These are phyloP conservation scores for Acer campestre DNA, from an alignment of 345 rosid genomes.

Conservation along the genomic window DNA sequence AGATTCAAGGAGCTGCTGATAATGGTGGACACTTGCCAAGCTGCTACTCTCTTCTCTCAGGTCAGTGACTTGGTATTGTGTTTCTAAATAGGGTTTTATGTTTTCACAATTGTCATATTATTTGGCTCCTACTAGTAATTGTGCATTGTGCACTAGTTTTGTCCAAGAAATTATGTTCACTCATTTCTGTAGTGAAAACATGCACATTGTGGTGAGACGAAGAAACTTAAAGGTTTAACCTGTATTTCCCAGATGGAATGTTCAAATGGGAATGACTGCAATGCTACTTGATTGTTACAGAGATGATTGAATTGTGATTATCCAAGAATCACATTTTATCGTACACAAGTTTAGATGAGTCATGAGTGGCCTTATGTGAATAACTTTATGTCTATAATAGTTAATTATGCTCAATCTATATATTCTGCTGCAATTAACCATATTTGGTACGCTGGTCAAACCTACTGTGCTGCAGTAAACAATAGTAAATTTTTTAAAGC, in stretches of 20 bases:
- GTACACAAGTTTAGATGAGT: background rate
- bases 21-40: constrained; percentile 99
- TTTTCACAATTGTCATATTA: background rate
- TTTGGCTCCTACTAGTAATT: background rate
- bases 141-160: background rate
- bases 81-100: background rate
- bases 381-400: background rate
- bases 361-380: no score
- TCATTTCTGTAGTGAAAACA: background rate
- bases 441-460: background rate
- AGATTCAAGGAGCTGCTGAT: constrained; percentile 98
- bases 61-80: constrained; percentile 37
- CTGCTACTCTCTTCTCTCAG: constrained; percentile 96
- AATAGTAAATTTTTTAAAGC: background rate
- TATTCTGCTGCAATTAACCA: background rate
- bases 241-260: background rate
- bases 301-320: background rate
- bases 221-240: background rate
- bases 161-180: background rate
- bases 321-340: background rate
- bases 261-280: background rate
- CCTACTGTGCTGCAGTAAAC: background rate
- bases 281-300: background rate
- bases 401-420: background rate
- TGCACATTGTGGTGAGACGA: background rate